Percentiles rank a stretch among this genome's conserved stretches.
Conservation (phyloP, 148 eudicot species). For the Arbutus unedo region DNA sequence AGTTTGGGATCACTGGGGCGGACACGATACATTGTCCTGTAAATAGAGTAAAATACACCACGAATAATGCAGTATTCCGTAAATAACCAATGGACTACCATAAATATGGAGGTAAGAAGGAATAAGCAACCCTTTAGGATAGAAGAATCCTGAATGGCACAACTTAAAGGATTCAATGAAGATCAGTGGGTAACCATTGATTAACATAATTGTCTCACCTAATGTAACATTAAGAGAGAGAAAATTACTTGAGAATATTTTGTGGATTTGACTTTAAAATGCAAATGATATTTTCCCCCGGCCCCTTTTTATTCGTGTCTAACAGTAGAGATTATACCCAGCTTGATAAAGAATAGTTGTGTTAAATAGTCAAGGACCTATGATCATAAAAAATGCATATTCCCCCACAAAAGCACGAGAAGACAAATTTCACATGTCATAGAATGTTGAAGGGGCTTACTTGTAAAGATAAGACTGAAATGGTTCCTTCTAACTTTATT, state of each 20-base stretch:
- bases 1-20: neutral
- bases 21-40: neutral
- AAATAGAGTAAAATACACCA: conserved; percentile 7
- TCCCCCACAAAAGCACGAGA: neutral
- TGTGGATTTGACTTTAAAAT: neutral
- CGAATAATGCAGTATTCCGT: neutral
- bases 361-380: neutral
- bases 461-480: neutral
- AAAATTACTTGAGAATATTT: neutral
- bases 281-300: neutral
- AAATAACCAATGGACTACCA: neutral
- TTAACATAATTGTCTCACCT: neutral
- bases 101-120: neutral
- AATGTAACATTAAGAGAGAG: neutral
- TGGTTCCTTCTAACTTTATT: neutral
- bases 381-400: neutral
- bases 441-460: neutral
- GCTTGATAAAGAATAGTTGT: neutral
- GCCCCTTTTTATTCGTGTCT: neutral
- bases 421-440: neutral
- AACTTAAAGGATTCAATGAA: neutral
- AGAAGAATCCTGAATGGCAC: neutral
- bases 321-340: neutral
- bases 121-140: neutral
- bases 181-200: neutral